Conservation (phyloP, 106 monocot species). For the Dendrobium officinale region DNA sequence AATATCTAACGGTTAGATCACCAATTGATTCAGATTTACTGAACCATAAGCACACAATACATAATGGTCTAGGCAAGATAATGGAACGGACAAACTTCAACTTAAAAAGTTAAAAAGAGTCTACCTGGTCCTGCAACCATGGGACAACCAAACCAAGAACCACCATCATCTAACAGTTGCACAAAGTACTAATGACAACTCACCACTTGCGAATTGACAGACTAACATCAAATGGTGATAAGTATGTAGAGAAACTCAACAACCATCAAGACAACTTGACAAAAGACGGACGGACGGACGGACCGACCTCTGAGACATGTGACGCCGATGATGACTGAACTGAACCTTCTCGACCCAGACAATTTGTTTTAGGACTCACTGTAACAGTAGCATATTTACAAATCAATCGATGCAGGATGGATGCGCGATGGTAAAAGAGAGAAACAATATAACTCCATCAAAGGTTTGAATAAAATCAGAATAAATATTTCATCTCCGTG, state of each 20-base stretch:
- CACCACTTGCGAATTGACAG: not conserved
- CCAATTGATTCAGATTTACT: not conserved
- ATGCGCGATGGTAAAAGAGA: slow-evolving; percentile 8
- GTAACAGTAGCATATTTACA: slow-evolving; percentile 70
- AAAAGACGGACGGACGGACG: slow-evolving; percentile 31
- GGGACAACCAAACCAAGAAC: not conserved
- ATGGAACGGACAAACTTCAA: slow-evolving; percentile 1
- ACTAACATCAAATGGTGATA: slow-evolving; percentile 15
- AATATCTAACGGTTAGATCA: not conserved
- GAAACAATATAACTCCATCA: not conserved
- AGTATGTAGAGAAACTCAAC: slow-evolving; percentile 25
- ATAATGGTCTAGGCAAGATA: not conserved
- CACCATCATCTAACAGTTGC: slow-evolving; percentile 10
- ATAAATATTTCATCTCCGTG: not conserved
- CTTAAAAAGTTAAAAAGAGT: not conserved
- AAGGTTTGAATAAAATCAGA: not conserved
- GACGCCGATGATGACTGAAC: slow-evolving; percentile 46
- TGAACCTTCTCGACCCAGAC: slow-evolving; percentile 78
- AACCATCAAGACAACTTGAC: slow-evolving; percentile 30
- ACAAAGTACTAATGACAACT: not conserved
- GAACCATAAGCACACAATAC: slow-evolving; percentile 6
- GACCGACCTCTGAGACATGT: slow-evolving; percentile 42
- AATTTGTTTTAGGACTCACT: slow-evolving; percentile 74
- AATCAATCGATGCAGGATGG: slow-evolving; percentile 43
- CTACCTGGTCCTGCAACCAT: not conserved